These are phyloP conservation scores for Lactarius akahatsu DNA, from an alignment of 768 basidiomycete genomes.

Conservation along the genomic window DNA sequence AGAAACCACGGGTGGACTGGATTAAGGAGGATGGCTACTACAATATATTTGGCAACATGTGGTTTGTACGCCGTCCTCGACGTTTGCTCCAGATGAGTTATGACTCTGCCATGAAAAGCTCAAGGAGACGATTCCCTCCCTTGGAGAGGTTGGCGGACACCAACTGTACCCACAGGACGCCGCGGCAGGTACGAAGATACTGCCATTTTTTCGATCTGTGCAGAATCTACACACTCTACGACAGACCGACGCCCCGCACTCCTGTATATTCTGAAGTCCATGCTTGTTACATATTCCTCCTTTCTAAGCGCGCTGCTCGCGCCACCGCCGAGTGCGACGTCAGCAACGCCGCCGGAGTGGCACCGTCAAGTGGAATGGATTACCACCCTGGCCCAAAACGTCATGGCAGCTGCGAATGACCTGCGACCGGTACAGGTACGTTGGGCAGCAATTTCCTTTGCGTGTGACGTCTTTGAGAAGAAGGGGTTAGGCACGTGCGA, in stretches of 20 bases:
- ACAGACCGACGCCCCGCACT: conserved; percentile 78
- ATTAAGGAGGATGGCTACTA: conserved; percentile 83
- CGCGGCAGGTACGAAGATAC: conserved; percentile 51
- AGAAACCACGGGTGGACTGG: conserved; percentile 90
- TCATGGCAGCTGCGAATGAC: conserved; percentile 89
- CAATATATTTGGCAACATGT: conserved; percentile 82
- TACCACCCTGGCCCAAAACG: conserved; percentile 74
- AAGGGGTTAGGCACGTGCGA: conserved; percentile 63
- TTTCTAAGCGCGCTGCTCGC: conserved; percentile 67
- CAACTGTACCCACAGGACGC: conserved; percentile 80
- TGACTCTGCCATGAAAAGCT: conserved; percentile 46
- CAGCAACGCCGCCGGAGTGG: conserved; percentile 62
- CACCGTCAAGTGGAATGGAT: conserved; percentile 78
- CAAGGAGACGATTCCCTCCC: conserved; percentile 76
- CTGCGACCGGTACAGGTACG: conserved; percentile 81
- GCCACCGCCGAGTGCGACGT: conserved; percentile 54
- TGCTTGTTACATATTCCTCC: conserved; percentile 76
- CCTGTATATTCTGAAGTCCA: conserved; percentile 66
- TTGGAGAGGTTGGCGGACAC: conserved; percentile 77
- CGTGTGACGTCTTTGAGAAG: conserved; percentile 1
- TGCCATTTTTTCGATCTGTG: no score
- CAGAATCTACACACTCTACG: not conserved
- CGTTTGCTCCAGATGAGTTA: not conserved
- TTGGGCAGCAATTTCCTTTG: conserved; percentile 16
- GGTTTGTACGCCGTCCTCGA: conserved; percentile 63